Evolutionary conservation across 139 green algal species (phyloP), one percentile per base, ranked within the genome.

Genomic region (Yamagishiella unicocca): DNA sequence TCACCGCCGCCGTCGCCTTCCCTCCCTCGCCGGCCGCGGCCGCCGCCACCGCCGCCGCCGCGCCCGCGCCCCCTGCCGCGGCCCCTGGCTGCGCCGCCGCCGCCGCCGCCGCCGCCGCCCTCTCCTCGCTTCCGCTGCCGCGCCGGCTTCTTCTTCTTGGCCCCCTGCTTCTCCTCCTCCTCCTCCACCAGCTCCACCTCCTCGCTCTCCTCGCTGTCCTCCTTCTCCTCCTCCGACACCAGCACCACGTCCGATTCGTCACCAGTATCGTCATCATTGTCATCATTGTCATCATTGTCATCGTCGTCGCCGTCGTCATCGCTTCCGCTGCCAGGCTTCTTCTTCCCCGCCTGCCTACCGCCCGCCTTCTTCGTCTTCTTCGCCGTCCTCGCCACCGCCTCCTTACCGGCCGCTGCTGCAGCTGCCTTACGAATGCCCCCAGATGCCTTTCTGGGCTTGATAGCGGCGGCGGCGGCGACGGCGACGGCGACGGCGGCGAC

Each of bases 211-310:
- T n/a, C 42, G 0, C 42, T 40, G 17, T 84, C 77, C 58, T 45
- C 37, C 22, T 64, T 62, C 53, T 83, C 55, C 61, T 55, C 58
- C 31, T 61, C 77, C 14, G 37, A 55, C 35, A 74, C 10, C 38
- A 84, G 7, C 27, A 84, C 54, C n/a, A 84, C 77, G 29, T 84
- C 77, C 27, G 54, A 72, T 40, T 79, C 35, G 38, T 40, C 42
- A 8, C 42, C 71, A 14, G 4, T 42, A 22, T 37, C 76, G 54
- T 25, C 76, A 14, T 46, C 74, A 22, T 68, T 50, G 27, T 46
- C 50, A 25, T 40, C 42, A 14, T 2, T 25, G 43, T 31, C 43
- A 9, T 8, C 43, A 45, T 43, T n/a, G 43, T 46, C 43, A 40
- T 2, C 38, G 3, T 58, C 70, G 21, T 53, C 68, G 12, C 31